A percentile compares a stretch with the other conserved stretches of the same genome.
Conservation (phyloP, 2,329 filamentous ascomycete genomes). For the Nigrospora osmanthi region DNA sequence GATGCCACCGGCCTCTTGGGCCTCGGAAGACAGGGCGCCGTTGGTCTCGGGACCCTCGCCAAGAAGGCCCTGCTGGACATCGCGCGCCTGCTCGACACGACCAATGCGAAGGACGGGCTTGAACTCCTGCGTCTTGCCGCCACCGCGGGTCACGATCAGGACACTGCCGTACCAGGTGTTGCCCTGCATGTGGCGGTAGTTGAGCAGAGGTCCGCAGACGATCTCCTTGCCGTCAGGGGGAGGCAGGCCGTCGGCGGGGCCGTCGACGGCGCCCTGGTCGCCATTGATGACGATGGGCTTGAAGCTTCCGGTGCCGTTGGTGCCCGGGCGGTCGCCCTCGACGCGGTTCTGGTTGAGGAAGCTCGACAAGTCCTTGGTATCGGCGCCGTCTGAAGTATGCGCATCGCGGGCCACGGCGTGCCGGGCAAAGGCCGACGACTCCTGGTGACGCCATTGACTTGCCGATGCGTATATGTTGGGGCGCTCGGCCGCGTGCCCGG, state of each 20-base stretch:
- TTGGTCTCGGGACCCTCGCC: slow-evolving; percentile 20
- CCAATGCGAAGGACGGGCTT: slow-evolving; percentile 53
- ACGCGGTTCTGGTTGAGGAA: slow-evolving; percentile 50
- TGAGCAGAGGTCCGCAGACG: slow-evolving; percentile 65
- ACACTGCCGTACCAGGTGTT: slow-evolving; percentile 77
- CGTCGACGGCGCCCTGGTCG: slow-evolving; percentile 22
- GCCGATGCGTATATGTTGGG: slow-evolving; percentile 48
- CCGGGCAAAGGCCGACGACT: slow-evolving; percentile 47
- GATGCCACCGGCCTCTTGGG: slow-evolving; percentile 34
- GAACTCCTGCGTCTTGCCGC: slow-evolving; percentile 48
- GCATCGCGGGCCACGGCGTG: slow-evolving; percentile 36
- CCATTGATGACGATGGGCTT: slow-evolving; percentile 42
- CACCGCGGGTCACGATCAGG: slow-evolving; percentile 70
- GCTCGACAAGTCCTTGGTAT: slow-evolving; percentile 43
- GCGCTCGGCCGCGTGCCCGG: slow-evolving; percentile 22
- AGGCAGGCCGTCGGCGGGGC: slow-evolving; percentile 10
- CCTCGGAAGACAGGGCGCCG: slow-evolving; percentile 16
- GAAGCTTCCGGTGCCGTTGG: slow-evolving; percentile 26
- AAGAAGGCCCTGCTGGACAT: slow-evolving; percentile 14
- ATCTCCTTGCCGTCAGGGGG: slow-evolving; percentile 47
- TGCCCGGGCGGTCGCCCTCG: slow-evolving; percentile 26
- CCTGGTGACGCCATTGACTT: slow-evolving; percentile 56
- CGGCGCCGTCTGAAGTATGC: slow-evolving; percentile 24
- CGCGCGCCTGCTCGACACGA: slow-evolving; percentile 20
- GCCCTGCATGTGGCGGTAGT: slow-evolving; percentile 67